Conservation (phyloP, 768 basidiomycete genomes). For the Trametes meyenii region DNA sequence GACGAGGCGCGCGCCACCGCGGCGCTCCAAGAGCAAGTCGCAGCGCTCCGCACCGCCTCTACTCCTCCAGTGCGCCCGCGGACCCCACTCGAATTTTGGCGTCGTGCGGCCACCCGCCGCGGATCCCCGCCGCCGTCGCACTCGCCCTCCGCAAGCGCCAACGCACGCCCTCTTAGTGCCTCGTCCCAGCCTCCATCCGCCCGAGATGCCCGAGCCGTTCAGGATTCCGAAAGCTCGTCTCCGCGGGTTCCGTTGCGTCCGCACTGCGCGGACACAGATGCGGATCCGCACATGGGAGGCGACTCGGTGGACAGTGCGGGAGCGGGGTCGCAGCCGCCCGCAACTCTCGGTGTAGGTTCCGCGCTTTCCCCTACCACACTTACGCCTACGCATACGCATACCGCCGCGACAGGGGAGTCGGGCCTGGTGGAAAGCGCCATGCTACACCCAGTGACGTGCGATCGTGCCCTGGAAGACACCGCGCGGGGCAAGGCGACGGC, state of each 20-base stretch:
- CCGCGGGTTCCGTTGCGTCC: conserved; percentile 11
- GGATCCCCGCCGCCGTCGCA: too few species aligned
- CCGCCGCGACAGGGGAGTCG: not conserved
- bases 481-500: too few species aligned
- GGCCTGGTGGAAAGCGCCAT: not conserved
- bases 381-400: not conserved
- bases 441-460: too few species aligned
- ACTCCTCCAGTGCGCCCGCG: not conserved
- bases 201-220: not conserved
- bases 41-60: not conserved
- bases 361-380: not conserved
- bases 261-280: not conserved
- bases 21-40: conserved; percentile 11
- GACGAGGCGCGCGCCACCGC: conserved; percentile 19
- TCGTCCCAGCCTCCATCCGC: too few species aligned
- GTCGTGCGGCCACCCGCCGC: too few species aligned
- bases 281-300: not conserved
- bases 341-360: not conserved
- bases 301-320: not conserved
- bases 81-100: not conserved
- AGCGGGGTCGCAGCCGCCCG: conserved; percentile 8
- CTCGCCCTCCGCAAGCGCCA: too few species aligned
- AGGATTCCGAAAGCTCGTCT: not conserved
- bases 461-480: too few species aligned
- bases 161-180: too few species aligned